Base-by-base conservation (phyloP, 805 yeast genomes). In the Candida hispaniensis region DNA sequence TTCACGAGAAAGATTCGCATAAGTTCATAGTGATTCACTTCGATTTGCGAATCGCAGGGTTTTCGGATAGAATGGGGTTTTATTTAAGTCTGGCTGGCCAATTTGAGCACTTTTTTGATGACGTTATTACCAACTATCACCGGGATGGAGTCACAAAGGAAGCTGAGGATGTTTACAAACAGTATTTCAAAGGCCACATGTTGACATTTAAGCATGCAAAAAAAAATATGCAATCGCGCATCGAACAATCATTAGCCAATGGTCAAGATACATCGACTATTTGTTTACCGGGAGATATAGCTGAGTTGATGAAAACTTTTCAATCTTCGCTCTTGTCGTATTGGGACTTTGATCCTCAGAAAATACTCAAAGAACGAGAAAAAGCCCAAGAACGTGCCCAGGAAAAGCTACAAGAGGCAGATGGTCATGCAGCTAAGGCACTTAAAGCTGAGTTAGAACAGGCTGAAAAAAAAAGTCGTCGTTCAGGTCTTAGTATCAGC, bases 31-130 rank as follows among this genome's bases (percentile, higher is more conserved):
- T 44, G 16, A 34, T 38, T 5, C 39, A 44, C 13, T 36, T 44
- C 20, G 47, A 44, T 29, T 25, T 44, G 8, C 27, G 47, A 11
- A 33, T 44, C 20, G 46, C 46, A 2, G 47, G 47, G 5, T 44
- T 44, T 11, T 38, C 43, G 6, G 44, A 44, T 27, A 26, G 43
- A n/a, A 28, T 40, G 10, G 45, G 47, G 4, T 27, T 44, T 7
- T 41, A 34, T 14, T 25, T 44, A 16, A 14, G 46, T 5, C 24
- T 44, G 7, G 41, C 47, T 3, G 13, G 36, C 1, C 39, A 39
- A 18, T 36, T 44, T 26, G 46, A 44, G 14, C 18, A 24, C 19
- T 41, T 44, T 24, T 38, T 44, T 8, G 27, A 23, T 14, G 26
- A 33, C 7, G 25, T 44, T 11, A 35, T 42, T n/a, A 36, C 25